Percentiles rank a stretch among this genome's conserved stretches.
Evolutionary conservation across 352 stramenopile species (phyloP).

Genomic region (Aphanomyces invadans): DNA sequence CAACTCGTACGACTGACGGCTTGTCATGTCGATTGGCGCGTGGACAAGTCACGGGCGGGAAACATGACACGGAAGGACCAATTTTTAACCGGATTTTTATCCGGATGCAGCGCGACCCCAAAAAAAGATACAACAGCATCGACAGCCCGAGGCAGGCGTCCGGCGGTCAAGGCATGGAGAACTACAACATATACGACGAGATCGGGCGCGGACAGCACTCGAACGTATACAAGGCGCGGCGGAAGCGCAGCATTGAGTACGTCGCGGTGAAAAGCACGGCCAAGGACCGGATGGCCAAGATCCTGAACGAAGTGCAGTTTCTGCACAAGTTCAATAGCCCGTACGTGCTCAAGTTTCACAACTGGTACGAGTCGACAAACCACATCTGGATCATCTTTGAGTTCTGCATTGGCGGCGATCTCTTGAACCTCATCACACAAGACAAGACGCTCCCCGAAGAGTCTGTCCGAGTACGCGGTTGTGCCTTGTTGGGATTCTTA

Average conservation of each 20-base stretch:
- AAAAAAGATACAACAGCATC: neutral
- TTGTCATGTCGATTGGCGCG: neutral
- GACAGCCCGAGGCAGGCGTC: too few relatives aligned
- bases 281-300: conserved; percentile 89
- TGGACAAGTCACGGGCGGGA: neutral
- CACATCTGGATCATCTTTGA: conserved; percentile 94
- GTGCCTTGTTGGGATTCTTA: neutral
- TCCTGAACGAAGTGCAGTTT: conserved; percentile 82
- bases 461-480: conserved; percentile 49
- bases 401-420: conserved; percentile 88
- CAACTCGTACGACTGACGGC: neutral
- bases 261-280: conserved; percentile 90
- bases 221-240: conserved; percentile 88
- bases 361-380: conserved; percentile 94
- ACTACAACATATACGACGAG: conserved; percentile 94
- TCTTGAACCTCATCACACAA: conserved; percentile 87
- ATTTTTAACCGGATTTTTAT: neutral
- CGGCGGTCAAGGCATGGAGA: conserved; percentile 64
- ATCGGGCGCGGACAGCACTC: conserved; percentile 86
- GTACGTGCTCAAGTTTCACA: conserved; percentile 88
- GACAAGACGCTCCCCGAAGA: conserved; percentile 75
- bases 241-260: conserved; percentile 90
- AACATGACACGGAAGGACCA: neutral
- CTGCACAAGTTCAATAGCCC: conserved; percentile 80
- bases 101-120: neutral